phyloP scores from a whole-genome alignment of 177 flowering plant genomes.

The Telopea speciosissima region DNA sequence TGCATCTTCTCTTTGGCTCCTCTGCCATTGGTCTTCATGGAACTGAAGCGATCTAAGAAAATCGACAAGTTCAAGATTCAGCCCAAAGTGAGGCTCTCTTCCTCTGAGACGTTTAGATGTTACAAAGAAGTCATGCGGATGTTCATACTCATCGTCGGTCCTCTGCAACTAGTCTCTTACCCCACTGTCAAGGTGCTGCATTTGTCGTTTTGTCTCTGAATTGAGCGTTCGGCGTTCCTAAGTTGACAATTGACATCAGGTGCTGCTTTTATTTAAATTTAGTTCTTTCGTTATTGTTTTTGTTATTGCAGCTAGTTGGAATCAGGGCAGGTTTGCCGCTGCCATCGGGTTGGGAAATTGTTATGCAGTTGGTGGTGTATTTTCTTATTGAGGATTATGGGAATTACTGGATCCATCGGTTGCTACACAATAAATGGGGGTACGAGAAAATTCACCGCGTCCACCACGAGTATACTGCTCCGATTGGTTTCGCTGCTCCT shows the following conservation, averaged over 20 bases:
- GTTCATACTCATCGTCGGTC: slow-evolving; percentile 65
- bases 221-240: neutral
- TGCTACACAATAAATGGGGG: slow-evolving; percentile 79
- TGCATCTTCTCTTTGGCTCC: slow-evolving; percentile 59
- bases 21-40: slow-evolving; percentile 45
- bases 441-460: slow-evolving; percentile 79
- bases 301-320: slow-evolving; percentile 51
- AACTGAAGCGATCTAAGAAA: slow-evolving; percentile 22
- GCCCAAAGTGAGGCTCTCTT: slow-evolving; percentile 38
- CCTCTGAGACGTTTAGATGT: slow-evolving; percentile 29
- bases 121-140: slow-evolving; percentile 54
- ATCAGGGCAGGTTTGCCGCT: slow-evolving; percentile 73
- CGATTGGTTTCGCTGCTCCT: slow-evolving; percentile 81
- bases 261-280: too few species aligned
- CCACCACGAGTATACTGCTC: slow-evolving; percentile 90
- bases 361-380: slow-evolving; percentile 66
- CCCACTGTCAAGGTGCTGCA: slow-evolving; percentile 54
- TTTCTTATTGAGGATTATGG: slow-evolving; percentile 78
- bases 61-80: slow-evolving; percentile 46
- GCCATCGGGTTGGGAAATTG: slow-evolving; percentile 77
- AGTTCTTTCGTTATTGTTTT: neutral
- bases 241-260: neutral
- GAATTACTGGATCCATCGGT: slow-evolving; percentile 91
- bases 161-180: slow-evolving; percentile 71
- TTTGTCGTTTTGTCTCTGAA: neutral